Evolutionary conservation across 352 stramenopile species (phyloP).

Genomic region (Ophiocytium majus): DNA sequence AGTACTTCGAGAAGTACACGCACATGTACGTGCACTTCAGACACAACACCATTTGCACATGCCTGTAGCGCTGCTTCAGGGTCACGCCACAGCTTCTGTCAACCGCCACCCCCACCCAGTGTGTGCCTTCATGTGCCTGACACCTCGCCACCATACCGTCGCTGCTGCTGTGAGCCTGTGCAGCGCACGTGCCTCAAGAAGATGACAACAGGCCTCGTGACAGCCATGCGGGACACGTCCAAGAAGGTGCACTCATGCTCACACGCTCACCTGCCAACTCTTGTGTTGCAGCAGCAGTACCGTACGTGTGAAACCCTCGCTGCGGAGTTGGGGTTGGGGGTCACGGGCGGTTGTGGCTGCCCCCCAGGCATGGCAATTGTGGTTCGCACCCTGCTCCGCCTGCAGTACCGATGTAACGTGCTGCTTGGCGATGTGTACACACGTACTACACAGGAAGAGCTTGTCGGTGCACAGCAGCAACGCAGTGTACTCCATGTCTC

Average conservation of each 20-base stretch:
- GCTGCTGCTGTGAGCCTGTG: background rate
- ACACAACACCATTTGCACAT: background rate
- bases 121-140: background rate
- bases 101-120: background rate
- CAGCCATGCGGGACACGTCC: background rate
- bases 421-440: too few relatives aligned
- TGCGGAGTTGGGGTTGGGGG: too few relatives aligned
- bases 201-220: background rate
- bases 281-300: too few relatives aligned
- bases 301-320: too few relatives aligned
- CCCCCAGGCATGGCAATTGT: too few relatives aligned
- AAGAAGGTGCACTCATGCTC: background rate
- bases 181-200: background rate
- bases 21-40: background rate
- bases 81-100: background rate
- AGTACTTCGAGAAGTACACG: background rate
- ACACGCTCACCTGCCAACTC: too few relatives aligned
- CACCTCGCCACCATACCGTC: background rate
- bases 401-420: too few relatives aligned
- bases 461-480: too few relatives aligned
- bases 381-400: too few relatives aligned
- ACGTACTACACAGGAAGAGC: too few relatives aligned
- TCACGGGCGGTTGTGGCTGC: too few relatives aligned
- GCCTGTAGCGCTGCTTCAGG: background rate
- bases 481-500: too few relatives aligned